These are phyloP conservation scores for Brasenia schreberi DNA, from an alignment of 164 flowering plant species.

Conservation along the genomic window DNA sequence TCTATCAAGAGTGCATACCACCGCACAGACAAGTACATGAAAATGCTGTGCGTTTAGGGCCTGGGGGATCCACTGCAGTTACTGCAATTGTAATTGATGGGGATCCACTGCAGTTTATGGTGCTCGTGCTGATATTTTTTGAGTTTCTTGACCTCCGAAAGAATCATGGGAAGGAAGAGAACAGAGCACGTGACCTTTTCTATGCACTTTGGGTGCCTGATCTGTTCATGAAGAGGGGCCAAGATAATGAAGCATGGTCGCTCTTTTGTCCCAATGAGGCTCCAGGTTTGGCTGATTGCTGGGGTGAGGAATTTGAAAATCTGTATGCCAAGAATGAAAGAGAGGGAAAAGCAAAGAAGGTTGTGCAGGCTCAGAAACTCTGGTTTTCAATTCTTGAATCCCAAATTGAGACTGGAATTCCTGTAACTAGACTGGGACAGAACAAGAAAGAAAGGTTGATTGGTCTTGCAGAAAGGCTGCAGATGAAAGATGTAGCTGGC, in stretches of 20 bases:
- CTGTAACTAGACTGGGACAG: constrained; percentile 81
- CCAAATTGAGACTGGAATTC: constrained; percentile 96
- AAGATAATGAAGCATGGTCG: constrained; percentile 69
- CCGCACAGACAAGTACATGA: constrained; percentile 44
- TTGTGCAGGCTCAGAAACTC: constrained; percentile 78
- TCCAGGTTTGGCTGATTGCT: constrained; percentile 97
- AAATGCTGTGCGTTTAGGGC: constrained; percentile 34
- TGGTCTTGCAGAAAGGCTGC: constrained; percentile 71
- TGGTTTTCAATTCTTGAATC: constrained; percentile 92
- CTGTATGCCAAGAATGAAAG: constrained; percentile 68
- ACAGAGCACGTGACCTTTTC: constrained; percentile 89
- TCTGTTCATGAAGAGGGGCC: constrained; percentile 85
- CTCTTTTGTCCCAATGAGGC: constrained; percentile 94
- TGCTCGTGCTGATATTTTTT: constrained; percentile 90
- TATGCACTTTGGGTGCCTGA: constrained; percentile 99
- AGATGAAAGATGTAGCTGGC: no score
- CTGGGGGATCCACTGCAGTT: constrained; percentile 72
- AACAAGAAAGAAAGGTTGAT: constrained; percentile 67
- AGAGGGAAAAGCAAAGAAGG: constrained; percentile 92
- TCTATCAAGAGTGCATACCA: constrained; percentile 49
- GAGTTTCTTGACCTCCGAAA: constrained; percentile 90
- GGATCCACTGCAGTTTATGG: no score
- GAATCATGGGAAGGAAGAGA: constrained; percentile 99
- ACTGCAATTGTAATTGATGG: constrained; percentile 64
- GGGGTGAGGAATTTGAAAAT: constrained; percentile 89